Percentiles rank a stretch among this genome's conserved stretches.
Evolutionary conservation across 352 stramenopile species (phyloP).

Genomic region (Halophytophthora polymorphica): DNA sequence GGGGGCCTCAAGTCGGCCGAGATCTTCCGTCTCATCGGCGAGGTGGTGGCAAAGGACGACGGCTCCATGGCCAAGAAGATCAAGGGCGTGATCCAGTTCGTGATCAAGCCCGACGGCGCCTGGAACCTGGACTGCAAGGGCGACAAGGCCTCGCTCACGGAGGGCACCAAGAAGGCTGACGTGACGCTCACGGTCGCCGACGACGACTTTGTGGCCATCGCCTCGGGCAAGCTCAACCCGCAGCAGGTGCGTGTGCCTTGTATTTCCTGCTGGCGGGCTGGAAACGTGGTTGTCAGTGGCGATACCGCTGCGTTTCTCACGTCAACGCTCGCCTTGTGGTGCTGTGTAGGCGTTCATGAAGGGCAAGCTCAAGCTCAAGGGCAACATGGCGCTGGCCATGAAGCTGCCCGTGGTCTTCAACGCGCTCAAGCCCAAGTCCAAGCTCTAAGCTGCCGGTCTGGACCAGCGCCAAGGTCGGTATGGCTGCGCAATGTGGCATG

Average conservation of each 20-base stretch:
- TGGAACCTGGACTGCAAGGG: conserved; percentile 84
- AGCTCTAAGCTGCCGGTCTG: conserved; percentile 44
- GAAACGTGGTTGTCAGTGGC: too few relatives aligned
- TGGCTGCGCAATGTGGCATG: not conserved
- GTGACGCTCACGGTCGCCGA: conserved; percentile 75
- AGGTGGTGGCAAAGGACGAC: conserved; percentile 58
- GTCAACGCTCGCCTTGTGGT: not conserved
- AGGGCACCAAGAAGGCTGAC: conserved; percentile 69
- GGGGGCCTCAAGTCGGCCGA: conserved; percentile 55
- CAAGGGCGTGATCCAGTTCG: conserved; percentile 79
- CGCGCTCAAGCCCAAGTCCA: conserved; percentile 81
- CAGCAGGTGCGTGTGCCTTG: conserved; percentile 47
- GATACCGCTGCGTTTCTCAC: conserved; percentile 11
- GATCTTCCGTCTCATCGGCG: conserved; percentile 66
- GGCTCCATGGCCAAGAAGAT: conserved; percentile 67
- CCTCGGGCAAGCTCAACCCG: conserved; percentile 86
- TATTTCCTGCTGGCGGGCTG: not conserved
- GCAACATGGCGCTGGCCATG: conserved; percentile 94
- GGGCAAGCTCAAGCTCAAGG: conserved; percentile 94
- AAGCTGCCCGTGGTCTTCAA: conserved; percentile 93
- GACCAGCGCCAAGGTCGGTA: conserved; percentile 1
- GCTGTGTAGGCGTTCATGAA: conserved; percentile 91
- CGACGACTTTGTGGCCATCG: conserved; percentile 79
- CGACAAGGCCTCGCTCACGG: conserved; percentile 43
- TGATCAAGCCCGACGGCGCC: conserved; percentile 64